These are phyloP conservation scores for Monilinia polystroma DNA, from an alignment of 2,329 filamentous ascomycete genomes.

Conservation along the genomic window DNA sequence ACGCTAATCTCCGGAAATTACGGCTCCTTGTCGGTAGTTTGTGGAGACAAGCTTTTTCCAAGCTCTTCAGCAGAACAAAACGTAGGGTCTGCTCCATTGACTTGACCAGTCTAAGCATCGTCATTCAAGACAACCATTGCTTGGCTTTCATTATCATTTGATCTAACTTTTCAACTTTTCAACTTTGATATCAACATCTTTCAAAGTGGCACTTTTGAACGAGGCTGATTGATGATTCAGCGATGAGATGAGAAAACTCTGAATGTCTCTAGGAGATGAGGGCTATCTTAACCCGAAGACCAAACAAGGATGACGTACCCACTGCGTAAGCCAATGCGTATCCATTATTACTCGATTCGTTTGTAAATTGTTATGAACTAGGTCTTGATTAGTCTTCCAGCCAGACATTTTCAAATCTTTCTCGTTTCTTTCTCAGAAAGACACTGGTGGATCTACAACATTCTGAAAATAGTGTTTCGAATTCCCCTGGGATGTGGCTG, in stretches of 20 bases:
- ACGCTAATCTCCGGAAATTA: slow-evolving; percentile 3
- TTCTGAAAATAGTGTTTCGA: slow-evolving; percentile 3
- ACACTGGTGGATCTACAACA: neutral
- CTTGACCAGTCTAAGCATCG: slow-evolving; percentile 11
- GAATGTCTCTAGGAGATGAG: slow-evolving; percentile 20
- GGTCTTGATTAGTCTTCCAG: neutral
- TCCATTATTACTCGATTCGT: slow-evolving; percentile 17
- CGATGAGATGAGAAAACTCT: neutral
- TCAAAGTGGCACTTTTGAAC: neutral
- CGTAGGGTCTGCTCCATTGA: neutral
- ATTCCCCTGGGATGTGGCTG: slow-evolving; percentile 2
- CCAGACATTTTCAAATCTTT: neutral
- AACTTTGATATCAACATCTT: slow-evolving; percentile 5
- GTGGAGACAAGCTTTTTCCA: slow-evolving; percentile 21
- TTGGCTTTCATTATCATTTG: slow-evolving; percentile 17
- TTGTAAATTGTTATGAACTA: slow-evolving; percentile 1
- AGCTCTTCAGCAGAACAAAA: neutral
- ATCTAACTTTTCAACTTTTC: neutral
- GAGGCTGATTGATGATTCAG: neutral
- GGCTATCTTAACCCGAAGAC: neutral
- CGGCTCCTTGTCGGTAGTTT: slow-evolving; percentile 9
- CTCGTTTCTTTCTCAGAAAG: neutral
- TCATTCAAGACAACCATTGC: slow-evolving; percentile 16
- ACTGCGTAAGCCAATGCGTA: slow-evolving; percentile 21
- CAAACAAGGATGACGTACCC: slow-evolving; percentile 22